Percentiles rank a stretch among this genome's conserved stretches.
Conservation (phyloP, 2,329 filamentous ascomycete species). For the Hypoxylon sp. region DNA sequence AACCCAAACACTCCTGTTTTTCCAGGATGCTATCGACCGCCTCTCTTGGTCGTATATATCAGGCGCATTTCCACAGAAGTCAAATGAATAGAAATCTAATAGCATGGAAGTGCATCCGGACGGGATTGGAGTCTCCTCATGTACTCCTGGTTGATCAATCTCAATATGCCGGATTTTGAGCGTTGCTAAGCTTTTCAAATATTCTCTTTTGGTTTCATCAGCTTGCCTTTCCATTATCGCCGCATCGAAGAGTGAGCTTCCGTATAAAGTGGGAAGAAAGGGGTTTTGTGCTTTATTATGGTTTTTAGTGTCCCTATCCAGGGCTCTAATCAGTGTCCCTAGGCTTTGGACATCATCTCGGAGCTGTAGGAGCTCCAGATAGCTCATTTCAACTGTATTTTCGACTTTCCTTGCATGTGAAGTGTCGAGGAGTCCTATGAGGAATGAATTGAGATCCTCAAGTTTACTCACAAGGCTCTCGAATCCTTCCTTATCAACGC, state of each 20-base stretch:
- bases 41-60: background rate
- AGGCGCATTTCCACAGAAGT: background rate
- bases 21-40: background rate
- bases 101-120: background rate
- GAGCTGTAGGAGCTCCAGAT: slow-evolving; percentile 25
- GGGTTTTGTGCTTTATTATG: background rate
- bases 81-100: background rate
- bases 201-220: slow-evolving; percentile 14
- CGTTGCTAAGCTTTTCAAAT: background rate
- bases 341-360: slow-evolving; percentile 24
- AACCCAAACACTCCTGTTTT: slow-evolving; percentile 8
- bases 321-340: slow-evolving; percentile 6
- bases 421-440: slow-evolving; percentile 21
- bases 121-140: background rate
- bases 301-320: slow-evolving; percentile 5
- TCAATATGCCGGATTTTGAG: slow-evolving; percentile 6
- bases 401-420: slow-evolving; percentile 3
- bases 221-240: slow-evolving; percentile 1
- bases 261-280: background rate
- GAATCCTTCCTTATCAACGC: slow-evolving; percentile 23
- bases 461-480: slow-evolving; percentile 25
- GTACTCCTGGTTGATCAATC: background rate
- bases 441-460: slow-evolving; percentile 26
- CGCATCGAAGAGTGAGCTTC: background rate
- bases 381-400: slow-evolving; percentile 7